phyloP scores from a whole-genome alignment of 805 yeast species.

The Cyberlindnera galapagoensis region DNA sequence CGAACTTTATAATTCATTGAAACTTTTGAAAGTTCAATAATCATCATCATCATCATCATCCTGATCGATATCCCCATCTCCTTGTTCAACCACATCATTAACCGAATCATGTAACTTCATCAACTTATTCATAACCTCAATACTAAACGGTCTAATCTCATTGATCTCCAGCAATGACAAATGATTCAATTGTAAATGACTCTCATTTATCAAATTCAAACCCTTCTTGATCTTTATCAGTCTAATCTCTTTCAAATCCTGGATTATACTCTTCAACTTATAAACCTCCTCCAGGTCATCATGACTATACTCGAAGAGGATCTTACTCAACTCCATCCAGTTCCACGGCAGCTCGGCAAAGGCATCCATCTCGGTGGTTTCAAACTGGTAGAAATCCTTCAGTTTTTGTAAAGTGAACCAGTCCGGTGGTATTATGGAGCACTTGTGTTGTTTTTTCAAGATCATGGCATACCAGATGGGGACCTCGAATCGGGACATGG shows the following conservation, averaged over 20 bases:
- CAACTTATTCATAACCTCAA: slow-evolving; percentile 74
- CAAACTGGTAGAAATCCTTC: slow-evolving; percentile 57
- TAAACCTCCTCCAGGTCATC: slow-evolving; percentile 82
- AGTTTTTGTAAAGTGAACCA: slow-evolving; percentile 66
- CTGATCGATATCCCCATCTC: slow-evolving; percentile 3
- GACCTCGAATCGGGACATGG: slow-evolving; percentile 61
- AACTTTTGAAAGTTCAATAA: background rate
- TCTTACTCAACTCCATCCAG: slow-evolving; percentile 80
- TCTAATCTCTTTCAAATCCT: slow-evolving; percentile 81
- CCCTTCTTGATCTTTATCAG: slow-evolving; percentile 79
- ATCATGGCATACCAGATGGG: slow-evolving; percentile 88
- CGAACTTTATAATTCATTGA: too few species aligned
- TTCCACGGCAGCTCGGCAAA: slow-evolving; percentile 77
- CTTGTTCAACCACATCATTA: slow-evolving; percentile 8
- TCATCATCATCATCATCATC: slow-evolving; percentile 5
- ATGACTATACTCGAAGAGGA: slow-evolving; percentile 57
- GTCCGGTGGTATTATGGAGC: slow-evolving; percentile 77
- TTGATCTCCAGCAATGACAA: slow-evolving; percentile 80
- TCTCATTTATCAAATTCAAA: slow-evolving; percentile 67
- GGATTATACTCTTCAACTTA: slow-evolving; percentile 60
- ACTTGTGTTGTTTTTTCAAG: slow-evolving; percentile 76
- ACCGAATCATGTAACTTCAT: slow-evolving; percentile 43
- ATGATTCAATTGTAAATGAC: slow-evolving; percentile 77
- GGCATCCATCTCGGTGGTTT: slow-evolving; percentile 45
- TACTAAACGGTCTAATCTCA: slow-evolving; percentile 77